Conservation (phyloP, 2,329 filamentous ascomycete species). For the Fusarium sp. region DNA sequence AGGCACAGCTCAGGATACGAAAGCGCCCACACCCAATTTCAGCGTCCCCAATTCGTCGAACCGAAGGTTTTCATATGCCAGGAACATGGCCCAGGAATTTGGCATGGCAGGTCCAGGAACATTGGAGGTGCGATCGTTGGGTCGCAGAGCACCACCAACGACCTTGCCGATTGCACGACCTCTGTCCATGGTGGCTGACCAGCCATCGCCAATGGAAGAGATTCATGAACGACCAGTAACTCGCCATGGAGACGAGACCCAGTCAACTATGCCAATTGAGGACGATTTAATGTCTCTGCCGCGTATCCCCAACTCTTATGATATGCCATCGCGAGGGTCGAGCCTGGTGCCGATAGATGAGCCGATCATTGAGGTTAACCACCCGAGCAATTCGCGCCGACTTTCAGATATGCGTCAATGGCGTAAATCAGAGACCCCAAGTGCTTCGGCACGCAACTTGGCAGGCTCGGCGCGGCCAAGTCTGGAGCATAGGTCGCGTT, state of each 20-base stretch:
- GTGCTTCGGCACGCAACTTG: slow-evolving; percentile 25
- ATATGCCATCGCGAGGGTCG: slow-evolving; percentile 44
- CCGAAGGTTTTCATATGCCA: slow-evolving; percentile 62
- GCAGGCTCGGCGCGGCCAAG: slow-evolving; percentile 30
- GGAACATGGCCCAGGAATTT: slow-evolving; percentile 44
- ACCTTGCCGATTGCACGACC: slow-evolving; percentile 65
- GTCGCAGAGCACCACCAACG: slow-evolving; percentile 58
- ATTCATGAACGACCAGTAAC: slow-evolving; percentile 52
- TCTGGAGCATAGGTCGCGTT: slow-evolving; percentile 40
- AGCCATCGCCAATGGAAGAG: slow-evolving; percentile 60
- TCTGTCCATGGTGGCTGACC: slow-evolving; percentile 69
- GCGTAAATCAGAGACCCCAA: slow-evolving; percentile 43
- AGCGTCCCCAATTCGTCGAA: slow-evolving; percentile 65
- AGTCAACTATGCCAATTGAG: slow-evolving; percentile 17
- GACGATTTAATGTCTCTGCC: slow-evolving; percentile 39
- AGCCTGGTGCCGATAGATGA: slow-evolving; percentile 42
- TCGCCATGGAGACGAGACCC: slow-evolving; percentile 47
- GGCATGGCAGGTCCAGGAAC: slow-evolving; percentile 31
- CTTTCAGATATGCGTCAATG: slow-evolving; percentile 54
- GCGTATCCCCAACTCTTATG: slow-evolving; percentile 22
- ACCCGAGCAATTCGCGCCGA: slow-evolving; percentile 48
- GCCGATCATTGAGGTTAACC: slow-evolving; percentile 31
- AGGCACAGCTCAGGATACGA: slow-evolving; percentile 26
- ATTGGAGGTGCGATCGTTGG: slow-evolving; percentile 35
- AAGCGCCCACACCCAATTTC: slow-evolving; percentile 63